Conservation (phyloP, 768 basidiomycete species). For the Hypholoma fasciculare region DNA sequence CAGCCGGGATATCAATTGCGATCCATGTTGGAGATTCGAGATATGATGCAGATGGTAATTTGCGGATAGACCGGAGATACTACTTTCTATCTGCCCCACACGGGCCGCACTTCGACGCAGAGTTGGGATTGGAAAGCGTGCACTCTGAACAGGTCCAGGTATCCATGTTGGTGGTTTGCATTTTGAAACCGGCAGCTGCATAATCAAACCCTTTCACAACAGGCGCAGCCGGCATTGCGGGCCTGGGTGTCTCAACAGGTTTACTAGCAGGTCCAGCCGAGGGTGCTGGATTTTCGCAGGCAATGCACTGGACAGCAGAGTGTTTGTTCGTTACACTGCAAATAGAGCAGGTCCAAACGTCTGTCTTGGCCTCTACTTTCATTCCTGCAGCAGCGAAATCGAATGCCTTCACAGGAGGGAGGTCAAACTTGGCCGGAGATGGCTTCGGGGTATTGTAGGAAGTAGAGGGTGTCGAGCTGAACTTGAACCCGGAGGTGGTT, state of each 20-base stretch:
- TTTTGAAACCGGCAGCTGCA: slow-evolving; percentile 59
- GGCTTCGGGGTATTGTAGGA: slow-evolving; percentile 8
- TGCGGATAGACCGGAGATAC: background rate
- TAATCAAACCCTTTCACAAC: slow-evolving; percentile 51
- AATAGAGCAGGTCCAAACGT: slow-evolving; percentile 51
- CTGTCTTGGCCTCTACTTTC: slow-evolving; percentile 37
- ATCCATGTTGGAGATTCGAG: background rate
- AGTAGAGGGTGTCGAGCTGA: background rate
- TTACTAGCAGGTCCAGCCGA: background rate
- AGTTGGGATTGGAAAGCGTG: slow-evolving; percentile 45
- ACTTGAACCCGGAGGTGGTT: slow-evolving; percentile 1
- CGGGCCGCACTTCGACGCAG: slow-evolving; percentile 46
- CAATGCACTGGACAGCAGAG: slow-evolving; percentile 43
- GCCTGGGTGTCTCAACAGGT: background rate
- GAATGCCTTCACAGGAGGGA: slow-evolving; percentile 39
- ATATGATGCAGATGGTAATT: background rate
- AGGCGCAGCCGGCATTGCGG: background rate
- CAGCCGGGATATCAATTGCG: background rate
- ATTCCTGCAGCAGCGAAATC: slow-evolving; percentile 64
- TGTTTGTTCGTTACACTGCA: slow-evolving; percentile 54
- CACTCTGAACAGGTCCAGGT: slow-evolving; percentile 65
- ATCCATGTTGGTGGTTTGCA: slow-evolving; percentile 32
- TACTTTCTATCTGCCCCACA: slow-evolving; percentile 40
- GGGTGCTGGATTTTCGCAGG: slow-evolving; percentile 39
- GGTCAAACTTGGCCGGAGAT: slow-evolving; percentile 1